A percentile compares a stretch with the other conserved stretches of the same genome.
phyloP scores from a whole-genome alignment of 2,329 filamentous ascomycete genomes.

The Pyricularia pennisetigena region DNA sequence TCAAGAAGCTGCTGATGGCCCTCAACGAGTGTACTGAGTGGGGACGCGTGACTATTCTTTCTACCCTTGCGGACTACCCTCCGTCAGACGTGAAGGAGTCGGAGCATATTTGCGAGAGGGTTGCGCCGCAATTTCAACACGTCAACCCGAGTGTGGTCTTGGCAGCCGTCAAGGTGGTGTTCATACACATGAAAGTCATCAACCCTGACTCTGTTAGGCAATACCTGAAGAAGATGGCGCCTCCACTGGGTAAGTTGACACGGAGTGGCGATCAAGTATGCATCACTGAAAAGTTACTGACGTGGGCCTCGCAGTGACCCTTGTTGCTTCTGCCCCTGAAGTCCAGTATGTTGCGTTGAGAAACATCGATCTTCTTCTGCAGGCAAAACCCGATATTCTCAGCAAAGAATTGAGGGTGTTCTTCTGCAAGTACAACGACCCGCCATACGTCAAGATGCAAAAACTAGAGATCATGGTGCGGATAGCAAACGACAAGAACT shows the following conservation, averaged over 20 bases:
- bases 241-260: slow-evolving; percentile 62
- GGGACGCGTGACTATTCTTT: slow-evolving; percentile 89
- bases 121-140: slow-evolving; percentile 94
- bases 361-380: slow-evolving; percentile 91
- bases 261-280: background rate
- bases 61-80: slow-evolving; percentile 80
- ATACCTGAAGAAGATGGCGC: slow-evolving; percentile 98
- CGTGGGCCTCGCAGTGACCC: slow-evolving; percentile 55
- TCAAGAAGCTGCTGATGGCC: slow-evolving; percentile 95
- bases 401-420: slow-evolving; percentile 97
- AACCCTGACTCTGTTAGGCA: slow-evolving; percentile 69
- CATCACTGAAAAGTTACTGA: slow-evolving; percentile 14
- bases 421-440: slow-evolving; percentile 99
- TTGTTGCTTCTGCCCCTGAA: slow-evolving; percentile 90
- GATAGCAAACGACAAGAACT: slow-evolving; percentile 95
- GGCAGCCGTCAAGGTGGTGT: slow-evolving; percentile 96
- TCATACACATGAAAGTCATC: slow-evolving; percentile 86
- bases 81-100: slow-evolving; percentile 86
- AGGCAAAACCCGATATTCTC: slow-evolving; percentile 92
- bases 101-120: slow-evolving; percentile 95
- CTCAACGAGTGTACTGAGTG: slow-evolving; percentile 98
- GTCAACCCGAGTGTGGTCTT: slow-evolving; percentile 95
- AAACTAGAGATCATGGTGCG: slow-evolving; percentile 99
- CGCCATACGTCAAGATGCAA: slow-evolving; percentile 92
- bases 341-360: slow-evolving; percentile 95